A percentile compares a stretch with the other conserved stretches of the same genome.
Conservation (phyloP, 108 stramenopile genomes). For the Cyclotella kingstonii region DNA sequence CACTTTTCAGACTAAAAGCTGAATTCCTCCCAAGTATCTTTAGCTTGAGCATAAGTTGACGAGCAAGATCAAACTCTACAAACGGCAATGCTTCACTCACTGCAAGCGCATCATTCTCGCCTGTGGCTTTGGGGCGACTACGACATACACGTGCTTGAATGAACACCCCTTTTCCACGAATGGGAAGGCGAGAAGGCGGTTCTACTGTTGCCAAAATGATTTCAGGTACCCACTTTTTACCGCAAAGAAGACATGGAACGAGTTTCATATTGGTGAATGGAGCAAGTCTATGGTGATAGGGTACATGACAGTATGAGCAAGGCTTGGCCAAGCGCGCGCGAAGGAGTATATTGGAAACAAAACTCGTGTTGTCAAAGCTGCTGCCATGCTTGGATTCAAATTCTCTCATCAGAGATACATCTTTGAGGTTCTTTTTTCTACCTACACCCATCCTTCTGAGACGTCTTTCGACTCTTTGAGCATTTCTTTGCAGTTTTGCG, state of each 20-base stretch:
- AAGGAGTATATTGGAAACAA: conserved; percentile 43
- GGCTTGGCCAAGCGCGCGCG: conserved; percentile 69
- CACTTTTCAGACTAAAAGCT: conserved; percentile 79
- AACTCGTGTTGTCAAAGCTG: conserved; percentile 30
- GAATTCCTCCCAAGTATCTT: conserved; percentile 93
- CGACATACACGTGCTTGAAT: conserved; percentile 96
- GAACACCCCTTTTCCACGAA: conserved; percentile 88
- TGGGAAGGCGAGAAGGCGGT: conserved; percentile 75
- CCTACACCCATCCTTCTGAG: conserved; percentile 33
- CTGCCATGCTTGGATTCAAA: conserved; percentile 16
- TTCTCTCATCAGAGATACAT: not conserved
- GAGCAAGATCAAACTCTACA: conserved; percentile 93
- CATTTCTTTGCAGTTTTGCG: conserved; percentile 33
- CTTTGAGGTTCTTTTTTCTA: conserved; percentile 20
- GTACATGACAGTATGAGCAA: conserved; percentile 93
- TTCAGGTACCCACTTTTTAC: conserved; percentile 96
- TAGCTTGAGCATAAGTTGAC: conserved; percentile 96
- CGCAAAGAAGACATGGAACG: conserved; percentile 90
- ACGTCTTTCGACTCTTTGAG: conserved; percentile 39
- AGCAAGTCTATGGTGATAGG: conserved; percentile 91
- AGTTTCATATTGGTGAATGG: conserved; percentile 96
- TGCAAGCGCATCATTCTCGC: conserved; percentile 89
- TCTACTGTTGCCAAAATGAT: conserved; percentile 70
- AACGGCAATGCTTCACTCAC: conserved; percentile 93
- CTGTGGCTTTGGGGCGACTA: conserved; percentile 66